Percentiles rank a stretch among this genome's conserved stretches.
Evolutionary conservation across 2,329 filamentous ascomycete genomes (phyloP).

Genomic region (Xylogone sp.): DNA sequence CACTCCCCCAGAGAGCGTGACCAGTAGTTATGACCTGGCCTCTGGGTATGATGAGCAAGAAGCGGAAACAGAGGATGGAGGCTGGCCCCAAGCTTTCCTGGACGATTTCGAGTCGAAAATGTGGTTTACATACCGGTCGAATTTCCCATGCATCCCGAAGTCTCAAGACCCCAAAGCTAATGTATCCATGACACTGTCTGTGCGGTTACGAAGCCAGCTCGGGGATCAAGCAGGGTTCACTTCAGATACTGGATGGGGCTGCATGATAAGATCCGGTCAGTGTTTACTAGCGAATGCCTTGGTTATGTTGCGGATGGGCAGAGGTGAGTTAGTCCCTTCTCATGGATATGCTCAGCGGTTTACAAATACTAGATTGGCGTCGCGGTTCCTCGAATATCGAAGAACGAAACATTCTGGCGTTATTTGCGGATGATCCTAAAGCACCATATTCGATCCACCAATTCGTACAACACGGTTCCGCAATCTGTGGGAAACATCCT

Average conservation of each 20-base stretch:
- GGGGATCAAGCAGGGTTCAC: constrained; percentile 79
- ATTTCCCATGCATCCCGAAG: constrained; percentile 78
- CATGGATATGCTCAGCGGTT: not conserved
- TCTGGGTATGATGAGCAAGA: constrained; percentile 20
- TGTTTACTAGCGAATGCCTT: constrained; percentile 87
- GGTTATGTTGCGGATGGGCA: constrained; percentile 66
- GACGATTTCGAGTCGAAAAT: constrained; percentile 90
- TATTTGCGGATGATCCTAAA: constrained; percentile 82
- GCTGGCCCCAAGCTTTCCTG: constrained; percentile 83
- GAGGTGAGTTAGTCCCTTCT: constrained; percentile 52
- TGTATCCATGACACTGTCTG: constrained; percentile 73
- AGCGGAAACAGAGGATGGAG: constrained; percentile 29
- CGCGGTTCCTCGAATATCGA: constrained; percentile 52
- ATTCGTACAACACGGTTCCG: constrained; percentile 85
- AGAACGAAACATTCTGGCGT: constrained; percentile 68
- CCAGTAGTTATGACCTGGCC: constrained; percentile 23
- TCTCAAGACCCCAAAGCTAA: constrained; percentile 70
- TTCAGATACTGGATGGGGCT: constrained; percentile 95
- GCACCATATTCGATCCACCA: constrained; percentile 94
- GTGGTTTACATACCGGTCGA: constrained; percentile 95
- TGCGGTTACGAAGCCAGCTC: constrained; percentile 77
- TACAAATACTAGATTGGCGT: constrained; percentile 63
- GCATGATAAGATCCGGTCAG: constrained; percentile 97
- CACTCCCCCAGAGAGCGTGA: constrained; percentile 27
- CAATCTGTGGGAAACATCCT: constrained; percentile 86